Evolutionary conservation across 2,329 filamentous ascomycete species (phyloP).

Genomic region (Colletotrichum cuscutae): DNA sequence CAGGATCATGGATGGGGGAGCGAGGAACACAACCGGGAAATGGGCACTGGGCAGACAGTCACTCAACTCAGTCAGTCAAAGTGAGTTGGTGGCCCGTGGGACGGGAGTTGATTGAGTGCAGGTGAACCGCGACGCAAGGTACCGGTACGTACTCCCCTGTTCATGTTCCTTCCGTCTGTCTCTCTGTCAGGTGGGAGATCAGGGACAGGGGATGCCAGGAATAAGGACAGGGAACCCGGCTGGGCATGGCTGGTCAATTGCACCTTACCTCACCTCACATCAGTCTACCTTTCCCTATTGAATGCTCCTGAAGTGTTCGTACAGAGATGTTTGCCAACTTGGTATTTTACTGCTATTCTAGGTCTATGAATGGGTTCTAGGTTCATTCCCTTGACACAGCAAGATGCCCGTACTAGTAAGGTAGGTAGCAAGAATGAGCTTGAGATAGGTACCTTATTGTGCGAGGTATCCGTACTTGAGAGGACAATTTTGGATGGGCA

Average conservation of each 20-base stretch:
- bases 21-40: conserved; percentile 19
- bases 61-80: background rate
- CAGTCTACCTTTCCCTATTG: no score
- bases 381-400: background rate
- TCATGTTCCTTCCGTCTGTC: conserved; percentile 13
- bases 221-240: conserved; percentile 1
- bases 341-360: background rate
- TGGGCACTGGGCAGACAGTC: conserved; percentile 20
- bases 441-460: background rate
- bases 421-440: no score
- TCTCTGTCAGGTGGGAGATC: conserved; percentile 23
- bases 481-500: background rate
- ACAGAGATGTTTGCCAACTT: background rate
- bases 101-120: conserved; percentile 4
- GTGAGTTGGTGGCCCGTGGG: conserved; percentile 11
- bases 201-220: conserved; percentile 10
- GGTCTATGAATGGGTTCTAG: background rate
- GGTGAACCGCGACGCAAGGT: background rate
- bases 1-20: background rate
- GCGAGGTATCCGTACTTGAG: background rate
- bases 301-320: no score
- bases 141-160: conserved; percentile 4
- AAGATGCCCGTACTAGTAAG: no score
- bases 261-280: no score
- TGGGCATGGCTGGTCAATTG: conserved; percentile 1